These are phyloP conservation scores for Elasticomyces elasticus DNA, from an alignment of 495 filamentous ascomycete genomes.

Conservation along the genomic window DNA sequence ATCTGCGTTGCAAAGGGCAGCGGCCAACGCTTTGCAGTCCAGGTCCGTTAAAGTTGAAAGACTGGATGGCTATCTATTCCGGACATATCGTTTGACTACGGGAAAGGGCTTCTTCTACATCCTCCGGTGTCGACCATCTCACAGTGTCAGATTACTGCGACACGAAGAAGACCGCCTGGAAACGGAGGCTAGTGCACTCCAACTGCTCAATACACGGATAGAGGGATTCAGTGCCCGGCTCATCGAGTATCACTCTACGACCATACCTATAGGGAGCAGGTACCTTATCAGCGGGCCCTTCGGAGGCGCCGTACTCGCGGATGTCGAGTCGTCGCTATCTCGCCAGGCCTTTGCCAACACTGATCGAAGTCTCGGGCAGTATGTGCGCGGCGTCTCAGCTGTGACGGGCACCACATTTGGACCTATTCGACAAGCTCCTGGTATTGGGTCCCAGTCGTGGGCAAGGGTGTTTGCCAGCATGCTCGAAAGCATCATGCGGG, in stretches of 20 bases:
- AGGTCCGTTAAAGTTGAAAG: conserved; percentile 37
- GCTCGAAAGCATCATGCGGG: conserved; percentile 53
- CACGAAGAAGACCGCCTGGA: conserved; percentile 48
- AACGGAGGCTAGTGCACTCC: conserved; percentile 46
- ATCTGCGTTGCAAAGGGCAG: conserved; percentile 34
- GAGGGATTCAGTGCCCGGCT: conserved; percentile 42
- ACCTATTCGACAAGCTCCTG: conserved; percentile 39
- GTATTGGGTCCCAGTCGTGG: conserved; percentile 47
- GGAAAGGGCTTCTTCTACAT: conserved; percentile 45
- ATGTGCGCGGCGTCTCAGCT: conserved; percentile 25
- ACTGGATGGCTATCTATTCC: conserved; percentile 42
- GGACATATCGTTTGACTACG: conserved; percentile 43
- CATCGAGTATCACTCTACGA: conserved; percentile 41
- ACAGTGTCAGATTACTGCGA: conserved; percentile 44
- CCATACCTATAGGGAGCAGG: conserved; percentile 33
- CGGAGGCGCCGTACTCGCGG: conserved; percentile 37
- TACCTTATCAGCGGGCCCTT: conserved; percentile 44
- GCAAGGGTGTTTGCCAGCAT: conserved; percentile 49
- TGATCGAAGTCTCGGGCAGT: conserved; percentile 36
- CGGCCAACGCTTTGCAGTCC: conserved; percentile 36
- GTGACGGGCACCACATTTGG: conserved; percentile 37
- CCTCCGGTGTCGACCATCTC: conserved; percentile 44
- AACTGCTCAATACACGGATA: conserved; percentile 38
- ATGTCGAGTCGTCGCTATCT: conserved; percentile 27
- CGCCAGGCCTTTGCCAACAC: conserved; percentile 26